Base-by-base conservation (phyloP, 192 early-diverging fungal genomes). In the Paraglomus occultum region DNA sequence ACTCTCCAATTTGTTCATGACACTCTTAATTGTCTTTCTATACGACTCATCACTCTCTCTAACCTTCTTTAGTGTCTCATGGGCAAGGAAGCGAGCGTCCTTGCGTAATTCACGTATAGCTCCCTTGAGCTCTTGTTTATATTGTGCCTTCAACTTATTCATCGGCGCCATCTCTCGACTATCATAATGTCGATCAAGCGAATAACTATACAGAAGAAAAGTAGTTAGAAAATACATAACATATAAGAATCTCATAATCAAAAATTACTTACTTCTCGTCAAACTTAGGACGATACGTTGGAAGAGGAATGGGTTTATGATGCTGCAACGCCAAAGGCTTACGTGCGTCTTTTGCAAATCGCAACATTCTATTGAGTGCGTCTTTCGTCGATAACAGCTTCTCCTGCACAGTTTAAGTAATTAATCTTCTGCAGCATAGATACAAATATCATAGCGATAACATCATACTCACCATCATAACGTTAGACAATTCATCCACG, bases 41-140 rank as follows among this genome's bases (percentile, higher is more conserved):
- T 99, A 99, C 23, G 74, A 77, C 6, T 40, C 73, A 75, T 97
- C 96, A 85, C 91, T 92, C 67, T 91, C 87, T 64, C 86, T 88
- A 65, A 80, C 81, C 59, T 85, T 83, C 63, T 76, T 76, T 22
- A 94, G 67, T 54, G 87, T 80, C 78, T 92, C 86, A 17, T 85
- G 78, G 14, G 91, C 89, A 42, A 98, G 75, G 65, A 97, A 99
- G 77, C 87, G 83, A 42, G 89, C 88, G 76, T 99, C 97, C 75
- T 96, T 94, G 42, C 96, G 90, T 70, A 99, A 77, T 79, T 99
- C 97, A 22, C 97, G 88, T 51, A 95, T 85, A 20, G 95, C 95
- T 14, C 96, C 95, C 75, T 97, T 94, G 76, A 86, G 85, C 75
- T 99, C 97, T 80, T 92, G 90, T 80, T 93, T 95, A 77, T 92